phyloP scores from a whole-genome alignment of 2,329 filamentous ascomycete species.

The Aspergillus luchuensis region DNA sequence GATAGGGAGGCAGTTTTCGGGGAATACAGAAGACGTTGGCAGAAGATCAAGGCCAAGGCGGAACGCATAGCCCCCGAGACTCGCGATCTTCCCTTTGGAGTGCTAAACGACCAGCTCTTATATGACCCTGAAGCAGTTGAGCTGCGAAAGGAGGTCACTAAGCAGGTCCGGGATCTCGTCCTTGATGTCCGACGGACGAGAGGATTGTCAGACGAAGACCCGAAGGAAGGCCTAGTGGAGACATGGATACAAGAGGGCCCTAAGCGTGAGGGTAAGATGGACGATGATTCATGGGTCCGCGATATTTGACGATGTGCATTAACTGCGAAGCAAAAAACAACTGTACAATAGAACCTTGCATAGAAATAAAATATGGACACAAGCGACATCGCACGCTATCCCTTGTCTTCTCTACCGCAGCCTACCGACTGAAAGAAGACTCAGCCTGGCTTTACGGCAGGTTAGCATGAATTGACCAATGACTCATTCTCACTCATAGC shows the following conservation, averaged over 20 bases:
- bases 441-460: no score
- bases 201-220: conserved; percentile 79
- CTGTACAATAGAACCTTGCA: conserved; percentile 13
- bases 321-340: no score
- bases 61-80: conserved; percentile 48
- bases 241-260: conserved; percentile 70
- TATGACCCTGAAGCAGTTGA: conserved; percentile 73
- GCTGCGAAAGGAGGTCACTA: conserved; percentile 77
- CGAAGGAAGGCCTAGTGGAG: conserved; percentile 73
- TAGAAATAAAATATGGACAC: conserved; percentile 10
- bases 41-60: conserved; percentile 59
- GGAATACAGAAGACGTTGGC: conserved; percentile 74
- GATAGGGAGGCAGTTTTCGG: conserved; percentile 76
- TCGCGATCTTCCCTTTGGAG: conserved; percentile 50
- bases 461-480: neutral
- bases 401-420: neutral
- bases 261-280: conserved; percentile 58
- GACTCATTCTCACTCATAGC: neutral
- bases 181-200: conserved; percentile 71
- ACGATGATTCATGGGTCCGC: conserved; percentile 62
- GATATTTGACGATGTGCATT: conserved; percentile 48
- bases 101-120: conserved; percentile 66
- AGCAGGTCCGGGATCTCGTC: conserved; percentile 75
- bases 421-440: neutral
- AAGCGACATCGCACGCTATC: neutral